These are phyloP conservation scores for Sequoia sempervirens DNA, from an alignment of 75 land plant genomes.

Conservation along the genomic window DNA sequence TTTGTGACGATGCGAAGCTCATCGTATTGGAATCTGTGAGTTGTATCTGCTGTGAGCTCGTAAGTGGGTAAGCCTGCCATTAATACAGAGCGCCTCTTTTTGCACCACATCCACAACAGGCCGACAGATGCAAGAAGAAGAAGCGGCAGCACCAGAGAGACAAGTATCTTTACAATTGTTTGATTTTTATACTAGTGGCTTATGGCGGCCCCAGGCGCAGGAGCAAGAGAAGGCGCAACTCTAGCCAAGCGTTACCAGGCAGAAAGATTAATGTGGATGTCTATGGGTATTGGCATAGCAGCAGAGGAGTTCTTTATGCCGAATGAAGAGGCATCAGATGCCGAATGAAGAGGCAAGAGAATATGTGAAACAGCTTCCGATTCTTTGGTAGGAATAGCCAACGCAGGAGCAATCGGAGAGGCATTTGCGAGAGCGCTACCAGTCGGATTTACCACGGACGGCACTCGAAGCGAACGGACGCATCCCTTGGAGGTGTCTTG, in stretches of 20 bases:
- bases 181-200: background rate
- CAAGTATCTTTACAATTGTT: background rate
- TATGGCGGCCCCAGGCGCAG: background rate
- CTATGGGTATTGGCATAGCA: too few relatives aligned
- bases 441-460: background rate
- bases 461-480: background rate
- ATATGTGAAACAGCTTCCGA: background rate
- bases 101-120: background rate
- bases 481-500: background rate
- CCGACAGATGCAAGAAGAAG: background rate
- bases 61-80: background rate
- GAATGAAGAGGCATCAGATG: too few relatives aligned
- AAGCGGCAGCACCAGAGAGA: background rate
- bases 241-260: background rate
- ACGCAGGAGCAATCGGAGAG: background rate
- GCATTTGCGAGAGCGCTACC: background rate
- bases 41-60: background rate
- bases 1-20: constrained; percentile 22
- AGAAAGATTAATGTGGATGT: background rate
- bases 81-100: background rate
- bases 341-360: background rate
- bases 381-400: background rate
- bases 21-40: constrained; percentile 33
- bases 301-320: background rate
- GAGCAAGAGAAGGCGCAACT: background rate